phyloP scores from a whole-genome alignment of 139 green algal species.

The Chloropicon primus region DNA sequence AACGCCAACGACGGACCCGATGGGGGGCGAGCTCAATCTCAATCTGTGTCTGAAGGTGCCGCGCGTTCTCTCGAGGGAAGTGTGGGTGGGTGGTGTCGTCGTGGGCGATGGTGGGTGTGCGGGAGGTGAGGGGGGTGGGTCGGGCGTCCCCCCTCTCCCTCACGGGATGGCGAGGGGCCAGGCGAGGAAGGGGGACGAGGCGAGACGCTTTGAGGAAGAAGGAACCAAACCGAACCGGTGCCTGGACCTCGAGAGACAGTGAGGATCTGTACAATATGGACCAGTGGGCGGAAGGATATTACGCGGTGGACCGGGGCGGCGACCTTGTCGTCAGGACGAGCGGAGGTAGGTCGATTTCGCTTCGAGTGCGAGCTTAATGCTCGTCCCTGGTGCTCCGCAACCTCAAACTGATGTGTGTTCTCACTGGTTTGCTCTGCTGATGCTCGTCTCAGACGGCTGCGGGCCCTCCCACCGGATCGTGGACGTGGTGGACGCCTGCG shows the following conservation, averaged over 20 bases:
- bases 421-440: background rate
- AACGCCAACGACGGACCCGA: too few relatives aligned
- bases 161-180: too few relatives aligned
- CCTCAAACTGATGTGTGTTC: conserved; percentile 5
- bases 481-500: background rate
- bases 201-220: too few relatives aligned
- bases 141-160: too few relatives aligned
- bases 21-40: too few relatives aligned
- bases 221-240: too few relatives aligned
- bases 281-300: conserved; percentile 26
- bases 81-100: too few relatives aligned
- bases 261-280: conserved; percentile 19
- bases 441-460: conserved; percentile 14
- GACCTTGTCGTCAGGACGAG: conserved; percentile 17
- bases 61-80: too few relatives aligned
- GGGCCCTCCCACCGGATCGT: background rate
- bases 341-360: conserved; percentile 15
- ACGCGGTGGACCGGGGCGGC: conserved; percentile 7
- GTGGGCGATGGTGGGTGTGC: too few relatives aligned
- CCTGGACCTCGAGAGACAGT: background rate
- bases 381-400: conserved; percentile 9
- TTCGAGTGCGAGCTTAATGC: conserved; percentile 7
- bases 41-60: too few relatives aligned
- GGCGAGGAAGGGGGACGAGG: too few relatives aligned
- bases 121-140: too few relatives aligned